A percentile compares a stretch with the other conserved stretches of the same genome.
phyloP scores from a whole-genome alignment of 2,329 filamentous ascomycete genomes.

The Teratosphaeria viscida region DNA sequence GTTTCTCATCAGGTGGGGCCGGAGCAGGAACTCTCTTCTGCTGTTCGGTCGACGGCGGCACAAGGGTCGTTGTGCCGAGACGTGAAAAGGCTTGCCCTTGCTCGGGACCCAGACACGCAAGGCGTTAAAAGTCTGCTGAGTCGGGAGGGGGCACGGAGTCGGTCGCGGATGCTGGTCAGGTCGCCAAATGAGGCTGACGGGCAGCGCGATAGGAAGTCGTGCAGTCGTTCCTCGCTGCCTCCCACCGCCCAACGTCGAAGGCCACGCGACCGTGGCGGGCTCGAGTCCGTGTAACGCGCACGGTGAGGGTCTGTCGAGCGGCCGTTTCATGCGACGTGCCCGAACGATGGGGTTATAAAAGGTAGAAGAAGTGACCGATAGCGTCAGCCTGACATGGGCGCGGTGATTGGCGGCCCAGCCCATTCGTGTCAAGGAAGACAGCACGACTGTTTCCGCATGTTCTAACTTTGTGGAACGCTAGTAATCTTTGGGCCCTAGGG shows the following conservation, averaged over 20 bases:
- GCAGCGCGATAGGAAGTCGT: not conserved
- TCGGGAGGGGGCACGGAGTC: not conserved
- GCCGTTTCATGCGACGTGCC: not conserved
- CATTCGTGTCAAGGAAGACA: not conserved
- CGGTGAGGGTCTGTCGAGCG: not conserved
- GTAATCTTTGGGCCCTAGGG: not conserved
- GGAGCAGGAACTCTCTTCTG: not conserved
- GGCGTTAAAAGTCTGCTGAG: conserved; percentile 12
- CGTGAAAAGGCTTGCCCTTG: conserved; percentile 7
- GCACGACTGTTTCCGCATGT: not conserved
- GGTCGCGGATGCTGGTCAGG: not conserved
- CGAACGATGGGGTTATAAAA: not conserved
- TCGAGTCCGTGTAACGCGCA: not conserved
- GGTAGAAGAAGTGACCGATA: not conserved
- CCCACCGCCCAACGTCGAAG: not conserved
- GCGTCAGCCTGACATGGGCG: not conserved
- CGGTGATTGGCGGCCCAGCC: not conserved
- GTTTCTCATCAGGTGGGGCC: conserved; percentile 3
- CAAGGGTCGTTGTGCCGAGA: conserved; percentile 13
- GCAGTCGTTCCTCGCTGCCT: not conserved
- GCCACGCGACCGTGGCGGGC: not conserved
- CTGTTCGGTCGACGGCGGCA: not conserved
- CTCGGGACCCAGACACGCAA: conserved; percentile 18
- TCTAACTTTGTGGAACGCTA: not conserved
- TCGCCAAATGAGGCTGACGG: not conserved